These are phyloP conservation scores for Thelonectria blattea DNA, from an alignment of 2,329 filamentous ascomycete species.

Conservation along the genomic window DNA sequence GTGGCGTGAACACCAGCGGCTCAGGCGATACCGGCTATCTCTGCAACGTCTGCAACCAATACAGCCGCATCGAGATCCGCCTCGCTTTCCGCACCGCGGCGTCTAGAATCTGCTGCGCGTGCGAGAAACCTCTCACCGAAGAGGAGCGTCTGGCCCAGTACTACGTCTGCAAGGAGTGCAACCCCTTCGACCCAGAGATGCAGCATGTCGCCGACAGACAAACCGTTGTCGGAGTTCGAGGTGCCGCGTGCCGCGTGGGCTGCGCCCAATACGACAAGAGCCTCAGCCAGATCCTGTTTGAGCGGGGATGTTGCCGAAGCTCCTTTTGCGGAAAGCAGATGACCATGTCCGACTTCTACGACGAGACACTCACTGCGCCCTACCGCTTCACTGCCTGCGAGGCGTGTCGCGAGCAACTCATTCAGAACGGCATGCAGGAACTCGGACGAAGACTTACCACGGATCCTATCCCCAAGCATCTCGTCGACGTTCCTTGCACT, in stretches of 20 bases:
- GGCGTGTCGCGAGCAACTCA: not conserved
- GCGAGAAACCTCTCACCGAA: not conserved
- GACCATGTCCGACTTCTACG: not conserved
- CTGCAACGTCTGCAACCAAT: not conserved
- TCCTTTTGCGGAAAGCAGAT: not conserved
- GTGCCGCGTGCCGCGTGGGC: accelerated
- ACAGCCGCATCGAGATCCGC: not conserved
- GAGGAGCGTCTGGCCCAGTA: slow-evolving; percentile 6
- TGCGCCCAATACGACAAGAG: not conserved
- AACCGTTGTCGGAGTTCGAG: not conserved
- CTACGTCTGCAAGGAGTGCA: not conserved
- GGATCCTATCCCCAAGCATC: not conserved
- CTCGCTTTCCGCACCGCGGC: not conserved
- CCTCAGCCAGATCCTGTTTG: not conserved
- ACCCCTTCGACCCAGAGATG: not conserved
- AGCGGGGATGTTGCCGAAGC: slow-evolving; percentile 1
- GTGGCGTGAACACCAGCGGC: slow-evolving; percentile 3
- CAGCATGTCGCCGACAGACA: not conserved
- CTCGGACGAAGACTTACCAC: not conserved
- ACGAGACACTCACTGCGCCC: not conserved
- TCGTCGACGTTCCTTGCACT: not conserved
- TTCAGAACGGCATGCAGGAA: too few species aligned
- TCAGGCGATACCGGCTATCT: not conserved
- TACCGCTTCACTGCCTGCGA: slow-evolving; percentile 1
- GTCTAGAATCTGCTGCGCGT: slow-evolving; percentile 1